A percentile compares a stretch with the other conserved stretches of the same genome.
Conservation (phyloP, 345 rosid genomes). For the Cardiospermum halicacabum region DNA sequence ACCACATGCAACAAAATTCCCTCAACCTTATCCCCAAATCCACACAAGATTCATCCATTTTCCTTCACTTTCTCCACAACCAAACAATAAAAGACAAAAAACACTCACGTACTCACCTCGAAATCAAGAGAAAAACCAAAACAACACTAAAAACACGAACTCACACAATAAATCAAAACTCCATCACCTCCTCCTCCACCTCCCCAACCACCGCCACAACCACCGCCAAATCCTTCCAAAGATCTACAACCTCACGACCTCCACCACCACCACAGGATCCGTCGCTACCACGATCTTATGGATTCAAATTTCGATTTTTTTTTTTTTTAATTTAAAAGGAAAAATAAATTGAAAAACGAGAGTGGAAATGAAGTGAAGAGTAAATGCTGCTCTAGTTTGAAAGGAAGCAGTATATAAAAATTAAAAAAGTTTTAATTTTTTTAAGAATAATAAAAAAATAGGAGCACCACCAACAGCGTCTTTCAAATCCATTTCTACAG, state of each 20-base stretch:
- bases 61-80: conserved; percentile 22
- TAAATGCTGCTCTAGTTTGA: conserved; percentile 13
- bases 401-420: neutral
- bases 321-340: neutral
- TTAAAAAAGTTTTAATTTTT: too few relatives aligned
- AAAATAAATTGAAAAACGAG: too few relatives aligned
- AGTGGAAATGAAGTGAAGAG: neutral
- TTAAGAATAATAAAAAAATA: neutral
- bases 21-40: neutral
- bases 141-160: neutral
- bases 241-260: conserved; percentile 24
- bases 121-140: conserved; percentile 17
- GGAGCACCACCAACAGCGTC: conserved; percentile 8
- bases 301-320: neutral
- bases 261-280: conserved; percentile 29
- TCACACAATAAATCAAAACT: conserved; percentile 26
- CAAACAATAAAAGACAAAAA: conserved; percentile 29
- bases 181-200: conserved; percentile 24
- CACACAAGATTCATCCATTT: conserved; percentile 18
- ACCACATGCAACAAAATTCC: conserved; percentile 17
- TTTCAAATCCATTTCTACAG: conserved; percentile 32
- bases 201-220: conserved; percentile 2
- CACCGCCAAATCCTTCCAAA: conserved; percentile 4
- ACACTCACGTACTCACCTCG: conserved; percentile 28
- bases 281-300: conserved; percentile 19